These are phyloP conservation scores for Podospora pseudopauciseta DNA, from an alignment of 495 filamentous ascomycete genomes.

Conservation along the genomic window DNA sequence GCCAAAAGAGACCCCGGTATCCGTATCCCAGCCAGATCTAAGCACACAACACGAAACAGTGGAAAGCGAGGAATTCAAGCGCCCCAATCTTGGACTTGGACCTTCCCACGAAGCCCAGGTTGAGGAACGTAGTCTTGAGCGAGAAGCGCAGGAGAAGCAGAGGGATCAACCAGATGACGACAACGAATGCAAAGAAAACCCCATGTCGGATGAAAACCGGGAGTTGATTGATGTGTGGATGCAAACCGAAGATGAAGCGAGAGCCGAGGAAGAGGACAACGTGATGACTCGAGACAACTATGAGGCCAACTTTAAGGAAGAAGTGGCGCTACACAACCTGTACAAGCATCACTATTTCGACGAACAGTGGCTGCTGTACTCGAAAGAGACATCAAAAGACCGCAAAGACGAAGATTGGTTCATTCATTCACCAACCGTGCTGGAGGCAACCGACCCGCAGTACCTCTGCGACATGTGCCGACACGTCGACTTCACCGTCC, in stretches of 20 bases:
- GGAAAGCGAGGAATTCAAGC: neutral
- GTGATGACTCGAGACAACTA: neutral
- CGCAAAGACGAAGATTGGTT: conserved; percentile 20
- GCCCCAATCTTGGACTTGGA: neutral
- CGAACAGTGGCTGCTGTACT: neutral
- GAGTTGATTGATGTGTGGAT: conserved; percentile 15
- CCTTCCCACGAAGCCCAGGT: neutral
- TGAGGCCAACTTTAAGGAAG: neutral
- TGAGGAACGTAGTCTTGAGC: neutral
- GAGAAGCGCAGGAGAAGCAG: neutral
- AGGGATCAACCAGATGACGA: neutral
- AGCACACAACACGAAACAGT: neutral
- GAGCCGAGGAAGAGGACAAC: neutral
- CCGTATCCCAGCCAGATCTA: neutral
- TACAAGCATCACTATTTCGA: neutral
- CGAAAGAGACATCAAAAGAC: neutral
- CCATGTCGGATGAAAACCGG: conserved; percentile 12
- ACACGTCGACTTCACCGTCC: conserved; percentile 16
- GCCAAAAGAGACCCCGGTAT: neutral
- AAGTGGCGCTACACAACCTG: neutral
- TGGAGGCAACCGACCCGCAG: conserved; percentile 12
- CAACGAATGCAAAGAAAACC: conserved; percentile 8
- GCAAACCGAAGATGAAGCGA: conserved; percentile 13
- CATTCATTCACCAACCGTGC: conserved; percentile 11
- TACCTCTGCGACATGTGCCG: conserved; percentile 23